Evolutionary conservation across 805 yeast genomes (phyloP).

Genomic region (Wickerhamomyces alni): DNA sequence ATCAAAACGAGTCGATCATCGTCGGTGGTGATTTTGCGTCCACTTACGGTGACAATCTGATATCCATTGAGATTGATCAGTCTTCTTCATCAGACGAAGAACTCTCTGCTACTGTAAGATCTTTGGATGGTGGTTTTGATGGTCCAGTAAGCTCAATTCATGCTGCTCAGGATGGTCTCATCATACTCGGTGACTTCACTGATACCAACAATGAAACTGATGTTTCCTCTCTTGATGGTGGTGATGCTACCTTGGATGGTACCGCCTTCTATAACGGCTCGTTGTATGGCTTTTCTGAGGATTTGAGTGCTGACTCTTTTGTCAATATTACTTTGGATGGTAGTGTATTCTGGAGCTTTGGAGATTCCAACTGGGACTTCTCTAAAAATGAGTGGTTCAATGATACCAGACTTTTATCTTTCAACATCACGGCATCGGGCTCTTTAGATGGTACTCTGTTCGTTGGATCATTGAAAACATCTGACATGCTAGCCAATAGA

Average conservation of each 20-base stretch:
- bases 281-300: slow-evolving; percentile 39
- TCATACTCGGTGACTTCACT: slow-evolving; percentile 42
- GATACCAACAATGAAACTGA: slow-evolving; percentile 28
- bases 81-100: slow-evolving; percentile 13
- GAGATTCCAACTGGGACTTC: slow-evolving; percentile 36
- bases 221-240: slow-evolving; percentile 23
- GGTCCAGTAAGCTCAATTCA: slow-evolving; percentile 31
- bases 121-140: slow-evolving; percentile 33
- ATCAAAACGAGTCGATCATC: slow-evolving; percentile 29
- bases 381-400: slow-evolving; percentile 31
- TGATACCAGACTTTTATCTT: slow-evolving; percentile 19
- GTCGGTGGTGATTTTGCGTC: slow-evolving; percentile 46
- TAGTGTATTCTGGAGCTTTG: slow-evolving; percentile 37
- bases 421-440: slow-evolving; percentile 26
- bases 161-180: slow-evolving; percentile 29
- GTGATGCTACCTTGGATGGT: slow-evolving; percentile 29
- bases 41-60: slow-evolving; percentile 31
- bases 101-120: slow-evolving; percentile 14
- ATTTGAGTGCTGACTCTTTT: slow-evolving; percentile 8
- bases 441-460: slow-evolving; percentile 16
- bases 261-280: slow-evolving; percentile 31
- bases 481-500: slow-evolving; percentile 16
- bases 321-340: slow-evolving; percentile 28
- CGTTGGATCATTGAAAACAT: slow-evolving; percentile 17
- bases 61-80: slow-evolving; percentile 25